Conservation (phyloP, 768 basidiomycete species). For the Suillus paluster region DNA sequence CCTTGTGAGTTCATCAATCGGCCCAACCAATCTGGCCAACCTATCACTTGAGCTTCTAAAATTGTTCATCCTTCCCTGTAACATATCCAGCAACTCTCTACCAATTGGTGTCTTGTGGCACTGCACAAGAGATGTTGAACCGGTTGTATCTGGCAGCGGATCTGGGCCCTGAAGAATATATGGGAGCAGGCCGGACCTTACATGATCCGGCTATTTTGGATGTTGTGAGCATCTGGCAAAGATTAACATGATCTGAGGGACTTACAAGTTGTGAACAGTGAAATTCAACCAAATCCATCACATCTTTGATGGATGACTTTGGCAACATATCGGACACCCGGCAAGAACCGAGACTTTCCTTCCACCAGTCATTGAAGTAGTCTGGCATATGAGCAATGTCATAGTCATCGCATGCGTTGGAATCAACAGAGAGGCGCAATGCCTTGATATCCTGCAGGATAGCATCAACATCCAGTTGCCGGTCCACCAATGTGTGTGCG, state of each 20-base stretch:
- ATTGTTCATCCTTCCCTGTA: not conserved
- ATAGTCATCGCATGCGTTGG: not conserved
- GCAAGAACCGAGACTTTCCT: not conserved
- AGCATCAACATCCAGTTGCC: not conserved
- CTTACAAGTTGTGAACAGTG: not conserved
- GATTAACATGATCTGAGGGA: not conserved
- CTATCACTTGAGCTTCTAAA: not conserved
- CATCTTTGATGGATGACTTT: not conserved
- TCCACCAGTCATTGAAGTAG: conserved; percentile 4
- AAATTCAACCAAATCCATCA: not conserved
- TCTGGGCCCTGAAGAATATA: not conserved
- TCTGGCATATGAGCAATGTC: not conserved
- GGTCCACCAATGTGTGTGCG: not conserved
- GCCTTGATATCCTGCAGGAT: not conserved
- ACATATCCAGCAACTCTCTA: not conserved
- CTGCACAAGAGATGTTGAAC: not conserved
- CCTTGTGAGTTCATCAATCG: not conserved
- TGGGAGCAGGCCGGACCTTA: not conserved
- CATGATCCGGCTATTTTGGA: not conserved
- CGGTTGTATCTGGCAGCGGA: not conserved
- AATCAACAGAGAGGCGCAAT: not conserved
- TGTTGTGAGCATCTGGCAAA: not conserved
- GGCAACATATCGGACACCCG: not conserved
- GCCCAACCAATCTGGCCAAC: not conserved
- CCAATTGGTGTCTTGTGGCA: not conserved